A percentile compares a stretch with the other conserved stretches of the same genome.
These are phyloP conservation scores for Camelina laxa DNA, from an alignment of 345 rosid genomes.

Conservation along the genomic window DNA sequence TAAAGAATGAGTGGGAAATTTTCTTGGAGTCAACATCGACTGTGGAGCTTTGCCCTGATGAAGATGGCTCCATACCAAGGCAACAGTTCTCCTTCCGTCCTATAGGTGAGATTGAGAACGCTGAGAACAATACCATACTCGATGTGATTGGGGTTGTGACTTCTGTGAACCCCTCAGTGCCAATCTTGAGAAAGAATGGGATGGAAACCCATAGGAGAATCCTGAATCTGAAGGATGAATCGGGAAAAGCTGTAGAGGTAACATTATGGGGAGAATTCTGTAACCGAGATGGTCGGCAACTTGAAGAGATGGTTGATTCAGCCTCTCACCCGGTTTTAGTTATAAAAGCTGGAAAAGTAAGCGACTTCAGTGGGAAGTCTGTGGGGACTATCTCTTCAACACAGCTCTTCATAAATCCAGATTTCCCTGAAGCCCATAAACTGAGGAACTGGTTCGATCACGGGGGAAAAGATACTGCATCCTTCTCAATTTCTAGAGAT, in stretches of 20 bases:
- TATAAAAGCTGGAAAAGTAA: slow-evolving; percentile 85
- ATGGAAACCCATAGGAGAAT: slow-evolving; percentile 93
- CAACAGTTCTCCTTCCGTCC: slow-evolving; percentile 86
- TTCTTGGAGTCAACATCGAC: slow-evolving; percentile 81
- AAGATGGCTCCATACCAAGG: slow-evolving; percentile 82
- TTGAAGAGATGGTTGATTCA: slow-evolving; percentile 78
- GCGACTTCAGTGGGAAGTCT: slow-evolving; percentile 86
- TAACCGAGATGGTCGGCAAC: slow-evolving; percentile 79
- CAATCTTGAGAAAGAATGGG: slow-evolving; percentile 89
- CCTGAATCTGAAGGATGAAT: slow-evolving; percentile 78
- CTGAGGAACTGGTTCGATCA: slow-evolving; percentile 75
- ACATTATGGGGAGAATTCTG: slow-evolving; percentile 95
- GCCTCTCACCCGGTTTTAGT: slow-evolving; percentile 76
- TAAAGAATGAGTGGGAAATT: slow-evolving; percentile 91
- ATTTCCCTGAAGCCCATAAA: slow-evolving; percentile 69
- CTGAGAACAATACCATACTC: slow-evolving; percentile 73
- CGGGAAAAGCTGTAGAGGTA: slow-evolving; percentile 76
- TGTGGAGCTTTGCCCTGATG: slow-evolving; percentile 76
- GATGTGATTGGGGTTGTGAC: slow-evolving; percentile 79
- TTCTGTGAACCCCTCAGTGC: slow-evolving; percentile 78
- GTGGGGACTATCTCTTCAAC: slow-evolving; percentile 78
- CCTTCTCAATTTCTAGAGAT: slow-evolving; percentile 79
- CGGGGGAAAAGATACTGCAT: slow-evolving; percentile 64
- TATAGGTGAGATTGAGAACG: slow-evolving; percentile 79
- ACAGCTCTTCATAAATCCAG: slow-evolving; percentile 85